phyloP scores from a whole-genome alignment of 352 stramenopile genomes.

The Phytophthora cactorum region DNA sequence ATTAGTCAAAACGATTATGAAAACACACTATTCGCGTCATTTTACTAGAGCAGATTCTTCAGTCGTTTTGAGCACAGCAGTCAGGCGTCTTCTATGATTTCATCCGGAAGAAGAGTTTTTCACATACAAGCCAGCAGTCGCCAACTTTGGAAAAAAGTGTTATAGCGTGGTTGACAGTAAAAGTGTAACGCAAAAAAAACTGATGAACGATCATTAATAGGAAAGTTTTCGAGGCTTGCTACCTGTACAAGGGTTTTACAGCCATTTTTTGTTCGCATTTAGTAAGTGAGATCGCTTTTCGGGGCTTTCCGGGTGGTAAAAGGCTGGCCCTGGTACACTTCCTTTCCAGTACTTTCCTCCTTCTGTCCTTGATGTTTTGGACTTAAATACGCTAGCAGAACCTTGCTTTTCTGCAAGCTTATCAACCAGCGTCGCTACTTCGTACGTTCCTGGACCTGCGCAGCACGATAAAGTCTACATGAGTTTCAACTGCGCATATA shows the following conservation, averaged over 20 bases:
- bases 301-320: slow-evolving; percentile 63
- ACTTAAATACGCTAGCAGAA: slow-evolving; percentile 44
- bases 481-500: slow-evolving; percentile 1
- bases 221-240: not conserved
- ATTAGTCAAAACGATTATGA: no score
- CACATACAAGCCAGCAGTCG: no score
- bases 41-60: no score
- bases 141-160: no score
- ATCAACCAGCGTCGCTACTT: slow-evolving; percentile 34
- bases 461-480: not conserved
- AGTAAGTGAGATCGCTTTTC: slow-evolving; percentile 73
- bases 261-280: slow-evolving; percentile 85
- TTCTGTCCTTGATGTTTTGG: slow-evolving; percentile 45
- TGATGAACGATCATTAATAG: no score
- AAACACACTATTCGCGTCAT: no score
- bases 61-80: no score
- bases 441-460: slow-evolving; percentile 67
- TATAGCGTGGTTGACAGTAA: no score
- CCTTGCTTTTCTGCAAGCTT: slow-evolving; percentile 30
- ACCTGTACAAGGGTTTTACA: slow-evolving; percentile 34
- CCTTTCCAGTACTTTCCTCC: slow-evolving; percentile 18
- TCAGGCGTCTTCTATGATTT: no score
- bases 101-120: no score
- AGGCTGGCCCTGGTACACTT: slow-evolving; percentile 59
- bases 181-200: no score